Evolutionary conservation across 495 filamentous ascomycete genomes (phyloP).

Genomic region (Neurospora discreta): DNA sequence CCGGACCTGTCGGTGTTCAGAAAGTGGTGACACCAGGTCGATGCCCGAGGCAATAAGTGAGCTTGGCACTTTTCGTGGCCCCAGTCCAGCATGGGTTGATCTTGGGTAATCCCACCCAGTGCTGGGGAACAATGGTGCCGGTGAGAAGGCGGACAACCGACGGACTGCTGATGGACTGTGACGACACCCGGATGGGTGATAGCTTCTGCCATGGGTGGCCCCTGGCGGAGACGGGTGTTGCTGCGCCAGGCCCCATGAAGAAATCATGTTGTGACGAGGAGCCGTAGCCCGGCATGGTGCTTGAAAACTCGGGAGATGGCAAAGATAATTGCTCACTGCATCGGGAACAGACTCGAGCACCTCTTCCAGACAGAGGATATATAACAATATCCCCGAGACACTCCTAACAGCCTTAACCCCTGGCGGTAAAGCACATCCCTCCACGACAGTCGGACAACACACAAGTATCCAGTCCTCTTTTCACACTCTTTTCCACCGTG

Average conservation of each 20-base stretch:
- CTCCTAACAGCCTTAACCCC: not conserved
- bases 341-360: not conserved
- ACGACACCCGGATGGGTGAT: not conserved
- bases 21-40: not conserved
- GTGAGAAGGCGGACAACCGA: not conserved
- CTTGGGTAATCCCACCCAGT: not conserved
- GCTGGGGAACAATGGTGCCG: not conserved
- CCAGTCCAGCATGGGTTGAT: not conserved
- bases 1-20: not conserved
- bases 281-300: not conserved
- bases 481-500: not conserved
- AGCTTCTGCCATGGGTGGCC: not conserved
- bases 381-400: not conserved
- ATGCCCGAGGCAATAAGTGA: not conserved
- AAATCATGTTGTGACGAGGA: not conserved
- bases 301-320: not conserved
- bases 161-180: not conserved
- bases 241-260: not conserved
- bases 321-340: not conserved
- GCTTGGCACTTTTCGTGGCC: not conserved
- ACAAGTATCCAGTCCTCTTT: not conserved
- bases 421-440: not conserved
- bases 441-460: not conserved
- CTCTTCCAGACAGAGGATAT: not conserved
- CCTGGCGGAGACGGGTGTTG: not conserved